Base-by-base conservation (phyloP, 1,139 yeast species). In the Debaryomyces udenii region DNA sequence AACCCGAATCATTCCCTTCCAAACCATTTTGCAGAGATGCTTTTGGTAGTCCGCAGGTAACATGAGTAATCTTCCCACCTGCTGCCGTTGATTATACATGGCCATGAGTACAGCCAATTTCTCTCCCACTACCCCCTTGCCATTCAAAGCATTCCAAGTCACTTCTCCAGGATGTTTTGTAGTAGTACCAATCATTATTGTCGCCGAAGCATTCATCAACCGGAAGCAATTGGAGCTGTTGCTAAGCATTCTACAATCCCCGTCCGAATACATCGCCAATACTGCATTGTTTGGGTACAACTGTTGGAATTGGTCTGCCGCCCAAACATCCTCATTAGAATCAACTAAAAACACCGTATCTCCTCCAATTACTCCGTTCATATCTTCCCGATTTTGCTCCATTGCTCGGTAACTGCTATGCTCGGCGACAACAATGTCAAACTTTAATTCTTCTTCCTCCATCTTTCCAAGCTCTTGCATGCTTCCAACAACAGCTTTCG, bases 241-340 rank as follows among this genome's bases (percentile, higher is more conserved):
- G 6, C 47, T 37, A 4, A 37, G 13, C 16, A 24, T 18, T 15
- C 40, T n/a, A 13, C 55, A 52, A 27, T 56, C 57, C 9, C 51
- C 39, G 10, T 48, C 50, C 1, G 57, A 51, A 27, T 41, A 44
- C 20, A 53, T 23, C 5, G 45, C 49, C 15, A 56, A 40, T 1
- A 54, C 51, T 11, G 33, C 35, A 31, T 43, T 37, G 3, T 36
- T 29, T 2, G 49, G 42, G 9, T 27, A 30, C 7, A 34, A 3
- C 9, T 35, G 24, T 22, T 41, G 41, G 4, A 50, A 38, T 24
- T 42, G 41, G 14, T 43, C 43, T 18, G 41, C 43, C n/a, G 51
- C 30, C 56, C 55, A 54, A 6, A 55, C 55, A 43, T 47, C 35
- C 4, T 43, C 44, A 14, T 37, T 46, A 13, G 57, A 45, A 37